Percentiles rank a stretch among this genome's conserved stretches.
Conservation (phyloP, 306 rosid species). For the Cajanus cajan region DNA sequence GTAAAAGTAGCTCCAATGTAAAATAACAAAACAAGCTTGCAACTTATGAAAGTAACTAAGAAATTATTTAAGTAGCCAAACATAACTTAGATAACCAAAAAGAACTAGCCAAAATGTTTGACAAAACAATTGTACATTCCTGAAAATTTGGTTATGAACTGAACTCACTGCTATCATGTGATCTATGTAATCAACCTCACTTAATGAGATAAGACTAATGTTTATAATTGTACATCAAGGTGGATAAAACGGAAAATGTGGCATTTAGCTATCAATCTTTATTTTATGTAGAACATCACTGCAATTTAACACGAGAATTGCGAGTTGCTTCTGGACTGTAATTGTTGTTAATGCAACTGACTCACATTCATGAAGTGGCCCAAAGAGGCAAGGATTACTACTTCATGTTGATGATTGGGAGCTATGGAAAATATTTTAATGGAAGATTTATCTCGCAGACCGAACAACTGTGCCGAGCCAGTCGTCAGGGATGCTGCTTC, state of each 20-base stretch:
- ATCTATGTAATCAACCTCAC: neutral
- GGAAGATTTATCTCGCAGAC: constrained; percentile 35
- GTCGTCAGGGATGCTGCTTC: constrained; percentile 64
- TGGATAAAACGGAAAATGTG: neutral
- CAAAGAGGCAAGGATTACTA: neutral
- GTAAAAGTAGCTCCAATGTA: neutral
- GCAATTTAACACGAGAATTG: neutral
- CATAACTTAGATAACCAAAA: neutral
- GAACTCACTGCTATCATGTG: neutral
- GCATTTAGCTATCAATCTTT: neutral
- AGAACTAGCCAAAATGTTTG: neutral
- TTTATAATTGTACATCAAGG: neutral
- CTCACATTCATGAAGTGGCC: neutral
- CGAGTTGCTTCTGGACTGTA: neutral
- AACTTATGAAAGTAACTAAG: neutral
- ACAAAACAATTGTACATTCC: neutral
- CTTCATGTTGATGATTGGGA: neutral
- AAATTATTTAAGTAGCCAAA: neutral
- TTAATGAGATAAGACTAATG: too few relatives aligned
- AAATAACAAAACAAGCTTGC: neutral
- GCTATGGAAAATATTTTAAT: constrained; percentile 3
- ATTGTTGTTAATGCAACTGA: neutral
- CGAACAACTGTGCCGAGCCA: constrained; percentile 87
- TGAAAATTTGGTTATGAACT: neutral
- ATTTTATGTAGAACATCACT: neutral